These are phyloP conservation scores for Boletus rex-veris DNA, from an alignment of 768 basidiomycete genomes.

Conservation along the genomic window DNA sequence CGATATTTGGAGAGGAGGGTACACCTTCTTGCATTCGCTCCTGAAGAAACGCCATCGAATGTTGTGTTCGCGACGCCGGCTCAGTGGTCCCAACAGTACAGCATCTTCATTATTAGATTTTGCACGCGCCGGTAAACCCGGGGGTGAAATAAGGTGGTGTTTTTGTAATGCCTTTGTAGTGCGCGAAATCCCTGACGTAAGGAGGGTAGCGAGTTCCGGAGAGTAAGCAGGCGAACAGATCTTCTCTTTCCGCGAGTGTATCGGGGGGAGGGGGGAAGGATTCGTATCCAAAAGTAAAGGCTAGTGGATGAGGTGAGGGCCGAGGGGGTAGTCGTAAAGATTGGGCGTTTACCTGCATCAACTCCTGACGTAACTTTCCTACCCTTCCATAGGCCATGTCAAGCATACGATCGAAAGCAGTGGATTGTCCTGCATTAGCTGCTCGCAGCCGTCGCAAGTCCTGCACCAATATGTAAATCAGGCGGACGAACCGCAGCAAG, in stretches of 20 bases:
- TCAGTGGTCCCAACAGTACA: slow-evolving; percentile 57
- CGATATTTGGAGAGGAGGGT: slow-evolving; percentile 57
- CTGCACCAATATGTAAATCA: slow-evolving; percentile 32
- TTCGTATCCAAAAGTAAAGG: slow-evolving; percentile 51
- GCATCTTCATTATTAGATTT: slow-evolving; percentile 58
- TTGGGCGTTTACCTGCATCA: slow-evolving; percentile 53
- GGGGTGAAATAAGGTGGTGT: slow-evolving; percentile 45
- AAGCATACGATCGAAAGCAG: slow-evolving; percentile 56
- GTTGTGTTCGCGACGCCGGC: slow-evolving; percentile 73
- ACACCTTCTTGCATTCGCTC: slow-evolving; percentile 49
- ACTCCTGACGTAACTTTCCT: slow-evolving; percentile 65
- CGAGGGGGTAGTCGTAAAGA: not conserved
- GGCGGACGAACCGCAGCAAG: not conserved
- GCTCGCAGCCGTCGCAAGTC: slow-evolving; percentile 48
- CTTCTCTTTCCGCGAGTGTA: slow-evolving; percentile 48
- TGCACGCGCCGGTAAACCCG: slow-evolving; percentile 54
- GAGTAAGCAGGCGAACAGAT: slow-evolving; percentile 67
- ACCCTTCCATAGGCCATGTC: slow-evolving; percentile 73
- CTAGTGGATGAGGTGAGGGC: slow-evolving; percentile 34
- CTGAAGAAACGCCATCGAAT: slow-evolving; percentile 64
- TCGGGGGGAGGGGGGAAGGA: slow-evolving; percentile 35
- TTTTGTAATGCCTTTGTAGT: slow-evolving; percentile 43
- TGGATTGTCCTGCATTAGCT: slow-evolving; percentile 49
- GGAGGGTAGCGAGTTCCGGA: slow-evolving; percentile 55
- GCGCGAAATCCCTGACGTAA: slow-evolving; percentile 50